Evolutionary conservation across 108 stramenopile species (phyloP), one percentile per base, ranked within the genome.

Genomic region (Phaeodactylum tricornutum): DNA sequence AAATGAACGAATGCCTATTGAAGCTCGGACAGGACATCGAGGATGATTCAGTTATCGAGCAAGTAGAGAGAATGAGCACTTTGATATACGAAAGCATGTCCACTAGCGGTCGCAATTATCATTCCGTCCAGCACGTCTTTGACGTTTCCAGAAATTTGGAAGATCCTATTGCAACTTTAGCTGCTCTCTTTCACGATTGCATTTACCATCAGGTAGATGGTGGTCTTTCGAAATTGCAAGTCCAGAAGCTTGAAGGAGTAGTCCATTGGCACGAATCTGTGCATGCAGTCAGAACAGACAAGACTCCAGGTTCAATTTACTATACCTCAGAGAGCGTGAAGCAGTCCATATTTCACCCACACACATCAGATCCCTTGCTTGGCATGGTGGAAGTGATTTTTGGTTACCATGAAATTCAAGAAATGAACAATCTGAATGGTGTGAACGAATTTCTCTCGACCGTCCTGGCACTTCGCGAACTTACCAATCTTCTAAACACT

Each of bases 41-140:
- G 7, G 40, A 63, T 1, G 0, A 35, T 5, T 20, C 39, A 5
- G 29, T 27, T 29, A 6, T 29, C 17, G 47, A 2, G 33, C 4
- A 46, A 62, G 29, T 77, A 17, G 75, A 77, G 37, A 3, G 15
- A 24, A 72, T 67, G 62, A 43, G 66, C 7, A 43, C 56, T 42
- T 50, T 77, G n/a, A 77, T 77, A 44, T 52, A 77, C 29, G 75
- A 77, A 53, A 55, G 56, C 54, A 77, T 77, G 75, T 47, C 48
- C 5, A 65, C 49, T 21, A 27, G 45, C 28, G 40, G 35, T 17
- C 69, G 75, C 17, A 57, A 67, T 43, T 77, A 67, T 45, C 75
- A 77, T 47, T 58, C 59, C 27, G 75, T 77, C n/a, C 59, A 67
- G 32, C 75, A 77, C 50, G 68, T 70, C 20, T 77, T 71, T 62